Conservation (phyloP, 495 filamentous ascomycete species). For the Margaritispora aquatica region DNA sequence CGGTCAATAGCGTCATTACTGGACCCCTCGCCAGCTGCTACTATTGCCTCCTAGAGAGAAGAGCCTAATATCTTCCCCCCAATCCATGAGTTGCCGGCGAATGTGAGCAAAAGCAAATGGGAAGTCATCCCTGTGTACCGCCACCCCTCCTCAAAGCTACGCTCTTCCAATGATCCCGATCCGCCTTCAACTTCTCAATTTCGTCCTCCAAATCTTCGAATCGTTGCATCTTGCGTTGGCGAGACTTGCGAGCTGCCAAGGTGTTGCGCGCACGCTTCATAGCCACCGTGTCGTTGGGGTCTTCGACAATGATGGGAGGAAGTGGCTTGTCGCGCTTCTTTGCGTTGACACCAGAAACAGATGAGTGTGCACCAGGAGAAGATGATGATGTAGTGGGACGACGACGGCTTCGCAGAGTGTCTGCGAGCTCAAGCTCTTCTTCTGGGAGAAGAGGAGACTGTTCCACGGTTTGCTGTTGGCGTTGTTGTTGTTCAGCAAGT, state of each 20-base stretch:
- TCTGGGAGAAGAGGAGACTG: constrained; percentile 37
- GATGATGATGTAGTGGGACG: constrained; percentile 39
- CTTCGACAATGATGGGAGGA: constrained; percentile 69
- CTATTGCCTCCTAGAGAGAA: constrained; percentile 17
- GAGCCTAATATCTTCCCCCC: constrained; percentile 25
- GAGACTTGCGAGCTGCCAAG: constrained; percentile 89
- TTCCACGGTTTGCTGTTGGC: constrained; percentile 28
- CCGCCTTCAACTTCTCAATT: constrained; percentile 40
- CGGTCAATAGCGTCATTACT: constrained; percentile 26
- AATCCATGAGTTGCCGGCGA: constrained; percentile 26
- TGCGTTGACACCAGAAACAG: constrained; percentile 61
- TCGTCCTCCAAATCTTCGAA: constrained; percentile 48
- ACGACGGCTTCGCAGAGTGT: constrained; percentile 31
- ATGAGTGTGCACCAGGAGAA: constrained; percentile 51
- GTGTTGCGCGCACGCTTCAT: constrained; percentile 96
- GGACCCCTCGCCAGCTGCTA: constrained; percentile 11
- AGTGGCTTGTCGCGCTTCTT: constrained; percentile 73
- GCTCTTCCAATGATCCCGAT: constrained; percentile 54
- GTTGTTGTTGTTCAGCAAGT: constrained; percentile 4
- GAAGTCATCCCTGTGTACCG: constrained; percentile 22
- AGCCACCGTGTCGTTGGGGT: constrained; percentile 63
- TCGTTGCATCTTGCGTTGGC: constrained; percentile 58
- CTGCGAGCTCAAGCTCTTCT: constrained; percentile 29
- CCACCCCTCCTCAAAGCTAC: constrained; percentile 36
- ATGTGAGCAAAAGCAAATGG: constrained; percentile 15